Evolutionary conservation across 2,329 filamentous ascomycete genomes (phyloP), one percentile per base, ranked within the genome.

Genomic region (Apiospora malaysiana): DNA sequence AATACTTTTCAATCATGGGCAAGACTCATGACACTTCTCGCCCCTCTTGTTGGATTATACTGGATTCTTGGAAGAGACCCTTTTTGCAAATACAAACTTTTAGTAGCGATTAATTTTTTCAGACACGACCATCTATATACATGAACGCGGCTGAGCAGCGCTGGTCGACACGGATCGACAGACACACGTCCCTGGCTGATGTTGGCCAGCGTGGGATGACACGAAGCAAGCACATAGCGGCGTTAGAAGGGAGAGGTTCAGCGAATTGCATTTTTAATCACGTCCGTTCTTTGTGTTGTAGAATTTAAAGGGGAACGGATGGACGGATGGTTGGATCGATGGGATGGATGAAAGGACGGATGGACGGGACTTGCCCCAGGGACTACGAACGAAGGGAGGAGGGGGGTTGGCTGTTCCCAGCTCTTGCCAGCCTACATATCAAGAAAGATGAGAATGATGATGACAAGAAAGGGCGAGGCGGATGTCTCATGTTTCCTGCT

Each of bases 31-130:
- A 32, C 18, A 56, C 18, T 68, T 68, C 46, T 49, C 45, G 18
- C 45, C 67, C 37, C 46, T 68, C 67, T 56, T 68, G 66, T 68
- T 68, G 67, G 67, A 68, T 51, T 56, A 56, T 27, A 49, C 67
- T 42, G 67, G 67, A 68, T 68, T 68, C 67, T 42, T 51, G 67
- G 46, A 68, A 56, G 46, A 68, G 66, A 43, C 42, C 65, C 9
- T 46, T 67, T 67, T 67, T 67, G 43, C 65, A 67, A 67, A 67
- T 67, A 67, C 65, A 46, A 45, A 63, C 43, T 67, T 67, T 67
- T 67, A 67, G 65, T 67, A 67, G 65, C 43, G n/a, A 67, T 45
- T 45, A 43, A 45, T 67, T 67, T 43, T 65, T 67, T 45, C 40
- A 46, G 42, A 45, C 40, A 67, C 65, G 65, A 67, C 25, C 40